Evolutionary conservation across 306 rosid genomes (phyloP).

Genomic region (Quercus ilex): DNA sequence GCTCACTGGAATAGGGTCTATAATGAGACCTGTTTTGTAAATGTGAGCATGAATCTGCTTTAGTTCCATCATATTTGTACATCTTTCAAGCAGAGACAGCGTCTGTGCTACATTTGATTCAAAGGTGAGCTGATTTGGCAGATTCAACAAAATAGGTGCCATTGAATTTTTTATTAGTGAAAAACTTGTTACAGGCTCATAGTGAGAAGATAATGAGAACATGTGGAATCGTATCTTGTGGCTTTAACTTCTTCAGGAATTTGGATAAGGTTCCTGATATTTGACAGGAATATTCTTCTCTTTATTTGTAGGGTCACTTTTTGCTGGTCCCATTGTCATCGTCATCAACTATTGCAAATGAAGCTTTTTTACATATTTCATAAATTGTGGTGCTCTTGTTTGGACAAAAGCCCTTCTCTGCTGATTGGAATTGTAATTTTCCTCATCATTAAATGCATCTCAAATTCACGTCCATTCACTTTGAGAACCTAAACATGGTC

Average conservation of each 20-base stretch:
- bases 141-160: constrained; percentile 25
- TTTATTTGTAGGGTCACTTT: background rate
- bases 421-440: too few relatives aligned
- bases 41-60: constrained; percentile 64
- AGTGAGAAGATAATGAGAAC: background rate
- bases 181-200: background rate
- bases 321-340: constrained; percentile 12
- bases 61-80: constrained; percentile 54
- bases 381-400: too few relatives aligned
- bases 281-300: constrained; percentile 16
- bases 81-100: constrained; percentile 47
- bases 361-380: too few relatives aligned
- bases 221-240: constrained; percentile 15
- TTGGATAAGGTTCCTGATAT: constrained; percentile 32
- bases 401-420: too few relatives aligned
- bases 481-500: too few relatives aligned
- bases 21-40: constrained; percentile 38
- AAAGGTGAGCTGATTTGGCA: constrained; percentile 8
- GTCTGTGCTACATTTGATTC: constrained; percentile 29
- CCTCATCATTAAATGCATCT: too few relatives aligned
- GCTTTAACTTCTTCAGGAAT: constrained; percentile 19
- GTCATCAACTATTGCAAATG: background rate
- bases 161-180: background rate
- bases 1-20: constrained; percentile 25
- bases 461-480: too few relatives aligned